Evolutionary conservation across 2,329 filamentous ascomycete genomes (phyloP).

Genomic region (Phialemoniopsis sp.): DNA sequence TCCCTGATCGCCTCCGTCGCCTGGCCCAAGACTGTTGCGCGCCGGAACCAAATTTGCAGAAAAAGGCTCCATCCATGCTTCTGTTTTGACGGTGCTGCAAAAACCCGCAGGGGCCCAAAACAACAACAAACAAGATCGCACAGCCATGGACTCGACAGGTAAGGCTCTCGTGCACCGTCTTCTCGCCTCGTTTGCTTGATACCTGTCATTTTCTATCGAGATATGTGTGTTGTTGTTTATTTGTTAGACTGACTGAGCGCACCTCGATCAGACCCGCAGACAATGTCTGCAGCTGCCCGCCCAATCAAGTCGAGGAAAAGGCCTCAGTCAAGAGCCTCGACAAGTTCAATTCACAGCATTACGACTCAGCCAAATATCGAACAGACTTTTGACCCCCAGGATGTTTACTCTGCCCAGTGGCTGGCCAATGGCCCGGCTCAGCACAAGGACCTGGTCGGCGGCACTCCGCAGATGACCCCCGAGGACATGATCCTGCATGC

Average conservation of each 20-base stretch:
- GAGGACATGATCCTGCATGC: conserved; percentile 59
- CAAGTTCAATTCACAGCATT: conserved; percentile 51
- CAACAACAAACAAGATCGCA: conserved; percentile 1
- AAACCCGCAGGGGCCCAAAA: background rate
- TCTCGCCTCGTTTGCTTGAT: background rate
- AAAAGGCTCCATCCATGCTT: background rate
- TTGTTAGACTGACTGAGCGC: conserved; percentile 5
- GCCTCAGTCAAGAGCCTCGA: conserved; percentile 51
- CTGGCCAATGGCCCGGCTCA: conserved; percentile 38
- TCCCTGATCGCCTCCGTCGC: too few species aligned
- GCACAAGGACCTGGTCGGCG: conserved; percentile 35
- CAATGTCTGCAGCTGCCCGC: conserved; percentile 23
- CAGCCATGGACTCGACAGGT: conserved; percentile 3
- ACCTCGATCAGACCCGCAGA: conserved; percentile 19
- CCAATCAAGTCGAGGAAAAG: conserved; percentile 41
- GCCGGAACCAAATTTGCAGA: too few species aligned
- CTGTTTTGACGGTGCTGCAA: background rate
- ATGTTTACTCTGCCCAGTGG: conserved; percentile 48
- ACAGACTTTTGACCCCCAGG: conserved; percentile 38
- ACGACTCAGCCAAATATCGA: conserved; percentile 48
- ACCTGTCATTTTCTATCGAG: too few species aligned
- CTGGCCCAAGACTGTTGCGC: too few species aligned
- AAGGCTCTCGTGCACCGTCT: background rate
- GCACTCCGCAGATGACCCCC: conserved; percentile 42
- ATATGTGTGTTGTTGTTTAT: conserved; percentile 1